Evolutionary conservation across 495 filamentous ascomycete genomes (phyloP), one percentile per base, ranked within the genome.

Genomic region (Podospora anserina): DNA sequence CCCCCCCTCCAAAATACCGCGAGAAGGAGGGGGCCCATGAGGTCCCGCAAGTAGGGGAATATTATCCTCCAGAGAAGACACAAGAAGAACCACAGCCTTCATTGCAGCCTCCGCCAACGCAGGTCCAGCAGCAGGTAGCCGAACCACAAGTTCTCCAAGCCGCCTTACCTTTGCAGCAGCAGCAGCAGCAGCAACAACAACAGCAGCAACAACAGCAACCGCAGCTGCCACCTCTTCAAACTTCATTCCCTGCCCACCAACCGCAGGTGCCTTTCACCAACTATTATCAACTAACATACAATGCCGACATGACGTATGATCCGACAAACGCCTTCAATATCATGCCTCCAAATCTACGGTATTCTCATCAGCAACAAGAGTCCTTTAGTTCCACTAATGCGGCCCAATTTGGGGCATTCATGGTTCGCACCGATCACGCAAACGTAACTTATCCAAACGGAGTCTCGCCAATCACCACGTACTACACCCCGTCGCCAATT

Each of bases 401-500:
- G 2, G 74, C 72, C 9, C 75, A 78, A 39, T 77, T 78, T 54
- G 72, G 71, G 4, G 69, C 65, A 60, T 72, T 72, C 11, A 70
- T 66, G 60, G 64, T 68, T 13, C 60, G 68, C 23, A 53, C 65
- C 15, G 68, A 73, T 34, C 39, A 49, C 2, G 56, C 73, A 61
- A 39, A 76, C 74, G 15, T 23, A 76, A 27, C 77, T 72, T 6
- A 78, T 72, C 16, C 70, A 71, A 11, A 70, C 72, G 70, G 71
- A 54, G 19, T 65, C 20, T 61, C 69, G 1, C 75, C 79, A 0
- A 49, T 49, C 15, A 72, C 70, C 20, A 67, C 72, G 18, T 81
- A 78, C 63, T 78, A 77, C 66, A 79, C 75, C 72, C 80, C 76
- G 64, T 72, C 79, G 7, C 75, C 78, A n/a, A 62, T 81, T 27